A percentile compares a stretch with the other conserved stretches of the same genome.
These are phyloP conservation scores for Tricholoma matsutake DNA, from an alignment of 768 basidiomycete species.

Conservation along the genomic window DNA sequence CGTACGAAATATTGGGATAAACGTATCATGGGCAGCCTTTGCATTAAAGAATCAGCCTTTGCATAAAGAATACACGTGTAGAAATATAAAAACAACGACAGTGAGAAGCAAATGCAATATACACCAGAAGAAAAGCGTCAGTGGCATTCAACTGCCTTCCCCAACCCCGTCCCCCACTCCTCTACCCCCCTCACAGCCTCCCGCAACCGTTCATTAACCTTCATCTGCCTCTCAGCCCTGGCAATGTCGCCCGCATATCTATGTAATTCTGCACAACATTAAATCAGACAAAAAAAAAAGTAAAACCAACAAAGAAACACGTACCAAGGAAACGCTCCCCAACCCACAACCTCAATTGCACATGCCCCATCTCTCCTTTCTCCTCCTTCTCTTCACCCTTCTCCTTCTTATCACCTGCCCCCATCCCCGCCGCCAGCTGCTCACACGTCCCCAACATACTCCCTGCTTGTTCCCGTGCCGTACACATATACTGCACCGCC, in stretches of 20 bases:
- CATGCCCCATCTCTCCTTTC: conserved; percentile 51
- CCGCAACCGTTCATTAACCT: conserved; percentile 33
- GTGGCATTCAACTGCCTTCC: neutral
- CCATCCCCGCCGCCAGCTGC: conserved; percentile 69
- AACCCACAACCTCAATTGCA: conserved; percentile 65
- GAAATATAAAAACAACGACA: neutral
- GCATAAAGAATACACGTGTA: neutral
- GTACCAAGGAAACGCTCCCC: conserved; percentile 66
- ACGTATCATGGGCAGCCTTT: too few species aligned
- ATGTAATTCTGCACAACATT: conserved; percentile 46
- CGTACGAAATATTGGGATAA: too few species aligned
- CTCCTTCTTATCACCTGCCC: conserved; percentile 31
- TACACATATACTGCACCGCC: conserved; percentile 69
- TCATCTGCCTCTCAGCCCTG: conserved; percentile 43
- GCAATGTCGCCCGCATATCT: conserved; percentile 51
- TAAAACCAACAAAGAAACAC: conserved; percentile 16
- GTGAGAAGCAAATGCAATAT: neutral
- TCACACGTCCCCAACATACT: conserved; percentile 65
- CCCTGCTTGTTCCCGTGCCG: conserved; percentile 64
- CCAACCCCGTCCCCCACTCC: neutral
- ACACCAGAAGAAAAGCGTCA: neutral
- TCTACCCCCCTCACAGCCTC: conserved; percentile 4
- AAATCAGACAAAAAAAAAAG: conserved; percentile 1
- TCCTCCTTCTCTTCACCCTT: neutral
- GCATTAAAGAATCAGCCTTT: too few species aligned